phyloP scores from a whole-genome alignment of 2,329 filamentous ascomycete species.

The Nectriaceae sp. region DNA sequence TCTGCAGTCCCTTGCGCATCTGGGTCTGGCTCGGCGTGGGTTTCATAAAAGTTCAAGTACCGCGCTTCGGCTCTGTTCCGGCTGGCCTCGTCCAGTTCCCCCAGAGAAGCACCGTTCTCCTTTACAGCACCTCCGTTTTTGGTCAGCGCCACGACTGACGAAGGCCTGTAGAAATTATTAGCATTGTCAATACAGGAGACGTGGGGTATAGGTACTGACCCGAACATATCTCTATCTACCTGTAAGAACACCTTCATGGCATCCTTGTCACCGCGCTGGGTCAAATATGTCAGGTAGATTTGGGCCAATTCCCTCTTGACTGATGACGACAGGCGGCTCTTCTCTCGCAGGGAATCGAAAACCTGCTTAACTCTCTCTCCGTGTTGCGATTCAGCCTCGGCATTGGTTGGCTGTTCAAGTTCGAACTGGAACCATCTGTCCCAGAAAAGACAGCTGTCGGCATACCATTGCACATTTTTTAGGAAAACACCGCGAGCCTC shows the following conservation, averaged over 20 bases:
- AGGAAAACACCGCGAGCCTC: constrained; percentile 83
- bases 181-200: constrained; percentile 2
- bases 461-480: constrained; percentile 80
- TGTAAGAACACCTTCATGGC: constrained; percentile 84
- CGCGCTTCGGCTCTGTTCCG: constrained; percentile 52
- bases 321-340: constrained; percentile 67
- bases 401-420: constrained; percentile 73
- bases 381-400: constrained; percentile 64
- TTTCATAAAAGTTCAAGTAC: constrained; percentile 56
- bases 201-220: constrained; percentile 51
- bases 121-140: constrained; percentile 41
- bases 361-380: constrained; percentile 79
- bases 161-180: constrained; percentile 39
- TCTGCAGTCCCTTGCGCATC: constrained; percentile 51
- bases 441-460: constrained; percentile 89
- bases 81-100: constrained; percentile 54
- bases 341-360: constrained; percentile 71
- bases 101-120: constrained; percentile 45
- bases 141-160: constrained; percentile 45
- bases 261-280: constrained; percentile 79
- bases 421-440: constrained; percentile 87
- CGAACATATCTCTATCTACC: constrained; percentile 85
- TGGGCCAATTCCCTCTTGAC: constrained; percentile 76
- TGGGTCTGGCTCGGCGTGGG: constrained; percentile 47
- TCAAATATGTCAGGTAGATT: constrained; percentile 79